phyloP scores from a whole-genome alignment of 352 stramenopile genomes.

The Pythium phragmiticola region DNA sequence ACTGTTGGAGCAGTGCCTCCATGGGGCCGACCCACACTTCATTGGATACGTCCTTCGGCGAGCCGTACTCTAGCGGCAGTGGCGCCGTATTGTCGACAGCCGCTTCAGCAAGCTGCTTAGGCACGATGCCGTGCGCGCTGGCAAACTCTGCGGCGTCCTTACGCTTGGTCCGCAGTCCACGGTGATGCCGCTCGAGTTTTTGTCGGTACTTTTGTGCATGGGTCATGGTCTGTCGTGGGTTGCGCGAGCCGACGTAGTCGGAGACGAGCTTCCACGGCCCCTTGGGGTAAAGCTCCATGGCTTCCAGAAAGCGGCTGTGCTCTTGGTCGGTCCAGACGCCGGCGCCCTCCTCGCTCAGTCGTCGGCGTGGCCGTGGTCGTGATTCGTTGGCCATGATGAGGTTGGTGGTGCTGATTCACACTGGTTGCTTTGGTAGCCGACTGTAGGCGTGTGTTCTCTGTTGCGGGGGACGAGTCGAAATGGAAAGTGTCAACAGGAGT shows the following conservation, averaged over 20 bases:
- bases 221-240: constrained; percentile 31
- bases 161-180: constrained; percentile 27
- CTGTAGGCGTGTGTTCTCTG: background rate
- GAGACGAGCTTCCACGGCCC: constrained; percentile 42
- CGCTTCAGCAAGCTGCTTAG: background rate
- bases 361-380: constrained; percentile 17
- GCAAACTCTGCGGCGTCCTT: constrained; percentile 16
- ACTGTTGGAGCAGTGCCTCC: constrained; percentile 14
- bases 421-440: background rate
- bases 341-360: constrained; percentile 26
- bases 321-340: constrained; percentile 34
- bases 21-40: constrained; percentile 13
- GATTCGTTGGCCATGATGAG: constrained; percentile 17
- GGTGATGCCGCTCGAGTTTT: constrained; percentile 33
- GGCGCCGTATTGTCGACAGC: background rate
- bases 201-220: constrained; percentile 38
- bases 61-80: constrained; percentile 22
- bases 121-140: constrained; percentile 11
- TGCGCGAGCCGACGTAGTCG: constrained; percentile 30
- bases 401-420: background rate
- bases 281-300: constrained; percentile 34
- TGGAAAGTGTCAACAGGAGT: constrained; percentile 14
- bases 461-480: constrained; percentile 5
- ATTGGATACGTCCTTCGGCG: constrained; percentile 24
- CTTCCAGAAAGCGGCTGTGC: constrained; percentile 38